Percentiles rank a stretch among this genome's conserved stretches.
These are phyloP conservation scores for Hanseniaspora lindneri DNA, from an alignment of 805 yeast species.

Conservation along the genomic window DNA sequence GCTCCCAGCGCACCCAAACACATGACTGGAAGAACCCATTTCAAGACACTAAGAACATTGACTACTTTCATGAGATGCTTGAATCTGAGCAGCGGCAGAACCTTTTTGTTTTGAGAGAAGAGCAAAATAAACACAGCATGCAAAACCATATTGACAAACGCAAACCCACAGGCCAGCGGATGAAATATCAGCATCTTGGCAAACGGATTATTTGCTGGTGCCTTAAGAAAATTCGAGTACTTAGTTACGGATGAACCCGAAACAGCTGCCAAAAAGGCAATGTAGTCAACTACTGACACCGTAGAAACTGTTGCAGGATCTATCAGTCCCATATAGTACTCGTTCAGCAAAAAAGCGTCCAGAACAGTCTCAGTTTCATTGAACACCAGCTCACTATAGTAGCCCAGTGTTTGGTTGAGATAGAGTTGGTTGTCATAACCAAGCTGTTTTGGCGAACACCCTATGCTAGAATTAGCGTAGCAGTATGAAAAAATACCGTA, in stretches of 20 bases:
- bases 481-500: constrained; percentile 30
- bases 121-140: constrained; percentile 15
- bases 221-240: constrained; percentile 41
- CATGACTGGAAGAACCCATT: constrained; percentile 10
- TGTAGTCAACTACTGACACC: constrained; percentile 24
- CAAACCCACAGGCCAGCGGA: constrained; percentile 48
- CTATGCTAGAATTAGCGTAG: constrained; percentile 36
- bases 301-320: too few relatives aligned
- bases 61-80: not conserved
- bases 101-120: constrained; percentile 18
- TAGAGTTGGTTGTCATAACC: constrained; percentile 3
- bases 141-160: constrained; percentile 27
- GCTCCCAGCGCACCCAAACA: constrained; percentile 60
- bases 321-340: not conserved
- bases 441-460: constrained; percentile 10
- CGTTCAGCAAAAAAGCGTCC: not conserved
- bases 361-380: not conserved
- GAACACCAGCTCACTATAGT: not conserved
- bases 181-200: constrained; percentile 56
- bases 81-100: constrained; percentile 33
- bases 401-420: not conserved
- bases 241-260: constrained; percentile 22
- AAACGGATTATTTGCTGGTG: constrained; percentile 46
- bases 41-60: not conserved
- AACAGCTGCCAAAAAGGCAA: constrained; percentile 42